Evolutionary conservation across 306 rosid species (phyloP).

Genomic region (Mimosa bimucronata): DNA sequence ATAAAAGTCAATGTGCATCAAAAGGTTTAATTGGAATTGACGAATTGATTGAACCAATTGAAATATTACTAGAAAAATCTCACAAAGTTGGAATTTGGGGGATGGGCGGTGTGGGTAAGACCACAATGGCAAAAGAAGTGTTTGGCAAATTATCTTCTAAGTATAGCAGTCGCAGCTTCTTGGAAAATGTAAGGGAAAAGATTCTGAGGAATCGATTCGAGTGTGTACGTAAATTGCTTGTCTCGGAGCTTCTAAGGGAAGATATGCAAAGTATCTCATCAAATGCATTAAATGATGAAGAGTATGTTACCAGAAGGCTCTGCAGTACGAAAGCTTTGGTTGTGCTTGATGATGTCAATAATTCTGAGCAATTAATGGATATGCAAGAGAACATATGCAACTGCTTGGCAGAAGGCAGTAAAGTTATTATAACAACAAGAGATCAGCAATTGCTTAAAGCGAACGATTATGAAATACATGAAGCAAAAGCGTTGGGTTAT

Average conservation of each 20-base stretch:
- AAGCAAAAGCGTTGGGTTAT: not conserved
- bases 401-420: not conserved
- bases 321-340: not conserved
- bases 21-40: too few species aligned
- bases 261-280: not conserved
- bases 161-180: not conserved
- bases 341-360: constrained; percentile 8
- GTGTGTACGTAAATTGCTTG: not conserved
- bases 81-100: constrained; percentile 33
- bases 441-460: not conserved
- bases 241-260: not conserved
- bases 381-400: not conserved
- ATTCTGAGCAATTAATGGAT: not conserved
- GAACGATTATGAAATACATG: not conserved
- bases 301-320: not conserved
- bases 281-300: not conserved
- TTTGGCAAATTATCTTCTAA: too few species aligned
- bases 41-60: too few species aligned
- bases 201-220: not conserved
- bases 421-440: constrained; percentile 11
- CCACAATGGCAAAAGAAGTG: constrained; percentile 15
- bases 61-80: too few species aligned
- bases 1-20: too few species aligned
- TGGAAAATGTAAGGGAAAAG: not conserved
- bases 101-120: constrained; percentile 33